Evolutionary conservation across 352 stramenopile genomes (phyloP), one percentile per base, ranked within the genome.

Genomic region (Achlya hypogyna): DNA sequence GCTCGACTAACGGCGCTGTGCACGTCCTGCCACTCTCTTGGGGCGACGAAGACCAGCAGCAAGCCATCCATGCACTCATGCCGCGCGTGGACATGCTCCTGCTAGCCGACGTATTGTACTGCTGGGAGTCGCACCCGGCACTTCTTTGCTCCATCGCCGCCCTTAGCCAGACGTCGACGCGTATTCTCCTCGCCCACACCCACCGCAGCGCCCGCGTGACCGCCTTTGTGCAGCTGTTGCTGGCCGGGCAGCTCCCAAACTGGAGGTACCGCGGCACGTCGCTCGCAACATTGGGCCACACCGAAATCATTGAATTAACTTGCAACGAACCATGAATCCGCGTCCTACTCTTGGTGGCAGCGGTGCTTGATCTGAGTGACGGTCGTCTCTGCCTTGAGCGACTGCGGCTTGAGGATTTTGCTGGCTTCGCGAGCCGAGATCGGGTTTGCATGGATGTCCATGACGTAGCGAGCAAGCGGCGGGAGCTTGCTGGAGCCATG

Each of bases 91-190:
- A 71, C 31, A 29, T 79, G 0, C 56, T 87, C 10, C 75, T 88
- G 27, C 79, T 78, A 16, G 69, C 75, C 1, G 79, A 89, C 38
- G 81, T 89, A 53, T 51, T 89, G 34, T 89, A 89, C 69, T 73
- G 79, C 62, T 89, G 79, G 81, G 69, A 67, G 9, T 65, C 72
- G 0, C 81, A 89, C 52, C 72, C 81, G 34, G 42, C 54, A 16
- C 66, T 87, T 2, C 69, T 87, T 1, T 49, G 47, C 9, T 82
- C 81, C 16, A 66, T 89, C 1, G 53, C 66, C 16, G n/a, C 23
- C 0, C 43, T 77, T 25, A 28, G 18, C 4, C 8, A 10, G 0
- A 20, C 47, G 29, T 51, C 29, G 28, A 18, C 10, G 23, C 49
- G 16, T 1, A 72, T 83, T 4, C 45, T 84, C 20, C 31, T 89